These are phyloP conservation scores for Castanea mollissima DNA, from an alignment of 306 rosid genomes.

Conservation along the genomic window DNA sequence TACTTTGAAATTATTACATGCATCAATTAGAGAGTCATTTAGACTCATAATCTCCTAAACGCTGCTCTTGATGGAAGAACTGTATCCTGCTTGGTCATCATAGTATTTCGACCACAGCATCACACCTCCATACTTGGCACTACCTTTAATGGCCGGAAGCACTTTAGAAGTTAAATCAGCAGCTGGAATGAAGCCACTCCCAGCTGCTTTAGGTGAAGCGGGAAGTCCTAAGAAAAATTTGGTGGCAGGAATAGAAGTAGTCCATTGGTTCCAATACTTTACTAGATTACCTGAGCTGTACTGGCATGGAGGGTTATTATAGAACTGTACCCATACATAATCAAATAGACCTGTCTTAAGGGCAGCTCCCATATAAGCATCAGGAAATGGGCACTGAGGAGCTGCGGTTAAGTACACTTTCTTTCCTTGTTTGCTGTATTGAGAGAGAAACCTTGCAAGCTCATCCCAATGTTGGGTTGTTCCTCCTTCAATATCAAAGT, in stretches of 20 bases:
- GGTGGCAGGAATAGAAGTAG: conserved; percentile 33
- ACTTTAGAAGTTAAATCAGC: conserved; percentile 36
- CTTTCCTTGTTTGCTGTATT: conserved; percentile 31
- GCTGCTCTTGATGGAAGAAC: conserved; percentile 49
- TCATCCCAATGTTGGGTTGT: conserved; percentile 48
- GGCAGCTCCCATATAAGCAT: conserved; percentile 53
- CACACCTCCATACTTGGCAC: conserved; percentile 65
- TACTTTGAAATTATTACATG: background rate
- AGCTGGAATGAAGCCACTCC: conserved; percentile 51
- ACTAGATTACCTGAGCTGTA: conserved; percentile 48
- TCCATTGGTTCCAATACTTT: conserved; percentile 57
- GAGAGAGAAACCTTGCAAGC: conserved; percentile 46
- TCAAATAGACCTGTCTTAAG: conserved; percentile 56
- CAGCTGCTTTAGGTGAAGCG: conserved; percentile 51
- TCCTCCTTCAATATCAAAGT: conserved; percentile 67
- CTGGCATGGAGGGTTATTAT: conserved; percentile 55
- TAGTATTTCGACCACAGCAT: conserved; percentile 74
- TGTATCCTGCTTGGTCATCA: conserved; percentile 52
- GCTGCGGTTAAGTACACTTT: conserved; percentile 56
- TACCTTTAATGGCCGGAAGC: conserved; percentile 48
- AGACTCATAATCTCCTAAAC: conserved; percentile 21
- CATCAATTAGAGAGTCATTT: background rate
- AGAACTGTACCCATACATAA: conserved; percentile 65
- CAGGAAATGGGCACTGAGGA: conserved; percentile 64
- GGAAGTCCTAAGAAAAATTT: conserved; percentile 57